Conservation (phyloP, 305 asterid genomes). For the Coffea humblotiana region DNA sequence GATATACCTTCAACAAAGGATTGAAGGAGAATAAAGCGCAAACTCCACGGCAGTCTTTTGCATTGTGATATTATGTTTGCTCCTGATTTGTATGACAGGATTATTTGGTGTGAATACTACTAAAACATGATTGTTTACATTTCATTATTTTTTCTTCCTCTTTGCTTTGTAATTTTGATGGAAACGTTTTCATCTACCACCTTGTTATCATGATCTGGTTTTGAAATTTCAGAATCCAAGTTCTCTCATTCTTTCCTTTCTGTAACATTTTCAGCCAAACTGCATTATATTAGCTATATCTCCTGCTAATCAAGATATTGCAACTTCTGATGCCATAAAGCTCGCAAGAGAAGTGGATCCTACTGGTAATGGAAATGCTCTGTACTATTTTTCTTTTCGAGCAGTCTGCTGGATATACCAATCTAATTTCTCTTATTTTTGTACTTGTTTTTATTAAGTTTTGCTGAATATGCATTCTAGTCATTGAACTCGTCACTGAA, state of each 20-base stretch:
- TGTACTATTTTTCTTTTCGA: neutral
- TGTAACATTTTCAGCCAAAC: slow-evolving; percentile 59
- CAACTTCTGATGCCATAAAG: slow-evolving; percentile 97
- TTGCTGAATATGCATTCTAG: neutral
- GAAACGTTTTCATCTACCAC: neutral
- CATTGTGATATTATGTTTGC: neutral
- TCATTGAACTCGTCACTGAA: neutral
- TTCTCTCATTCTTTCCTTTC: neutral
- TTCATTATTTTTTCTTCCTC: neutral
- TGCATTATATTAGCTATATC: slow-evolving; percentile 96
- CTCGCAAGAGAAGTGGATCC: slow-evolving; percentile 98
- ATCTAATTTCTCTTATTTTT: slow-evolving; percentile 2
- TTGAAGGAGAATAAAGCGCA: neutral
- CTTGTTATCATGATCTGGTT: neutral
- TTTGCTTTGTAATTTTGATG: neutral
- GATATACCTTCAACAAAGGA: neutral
- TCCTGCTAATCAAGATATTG: slow-evolving; percentile 98
- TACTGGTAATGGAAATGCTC: slow-evolving; percentile 49
- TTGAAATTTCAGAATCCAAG: neutral
- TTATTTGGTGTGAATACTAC: neutral
- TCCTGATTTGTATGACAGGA: neutral
- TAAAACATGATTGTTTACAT: neutral
- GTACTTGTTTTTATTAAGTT: neutral
- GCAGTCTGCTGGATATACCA: neutral
- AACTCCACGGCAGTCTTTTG: neutral